Evolutionary conservation across 176 grass and related monocot species (phyloP).

Genomic region (Leersia perrieri): DNA sequence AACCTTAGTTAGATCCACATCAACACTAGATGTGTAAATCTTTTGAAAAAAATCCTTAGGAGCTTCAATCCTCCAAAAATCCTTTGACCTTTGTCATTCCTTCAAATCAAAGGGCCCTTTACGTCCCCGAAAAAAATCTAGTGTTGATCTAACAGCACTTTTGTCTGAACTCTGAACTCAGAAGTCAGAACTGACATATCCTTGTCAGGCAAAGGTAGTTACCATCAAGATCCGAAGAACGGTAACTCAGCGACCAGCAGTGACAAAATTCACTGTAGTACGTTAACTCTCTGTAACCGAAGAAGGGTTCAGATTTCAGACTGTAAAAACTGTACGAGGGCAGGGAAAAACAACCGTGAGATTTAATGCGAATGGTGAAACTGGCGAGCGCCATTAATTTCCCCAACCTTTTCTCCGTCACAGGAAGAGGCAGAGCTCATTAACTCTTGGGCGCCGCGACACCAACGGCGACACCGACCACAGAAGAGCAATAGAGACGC

Average conservation of each 20-base stretch:
- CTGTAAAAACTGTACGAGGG: background rate
- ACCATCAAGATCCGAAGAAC: background rate
- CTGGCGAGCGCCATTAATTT: constrained; percentile 31
- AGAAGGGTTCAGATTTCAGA: background rate
- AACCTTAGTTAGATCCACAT: background rate
- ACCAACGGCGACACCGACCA: constrained; percentile 17
- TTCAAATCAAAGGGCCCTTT: too few species aligned
- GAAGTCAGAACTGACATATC: background rate
- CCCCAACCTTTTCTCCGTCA: constrained; percentile 27
- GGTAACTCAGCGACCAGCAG: background rate
- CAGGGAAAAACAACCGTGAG: background rate
- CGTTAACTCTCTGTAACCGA: background rate
- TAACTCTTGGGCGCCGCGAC: constrained; percentile 14
- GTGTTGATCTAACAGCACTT: too few species aligned
- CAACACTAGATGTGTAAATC: too few species aligned
- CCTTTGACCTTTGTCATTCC: too few species aligned
- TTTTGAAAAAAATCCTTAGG: too few species aligned
- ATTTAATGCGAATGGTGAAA: constrained; percentile 22
- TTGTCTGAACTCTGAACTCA: background rate
- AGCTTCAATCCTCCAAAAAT: too few species aligned
- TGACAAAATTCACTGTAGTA: background rate
- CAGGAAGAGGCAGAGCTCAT: constrained; percentile 41
- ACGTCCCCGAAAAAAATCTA: too few species aligned
- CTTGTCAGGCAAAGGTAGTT: background rate
- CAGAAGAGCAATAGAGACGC: background rate